These are phyloP conservation scores for Ettlia oleoabundans DNA, from an alignment of 139 green algal genomes.

Conservation along the genomic window DNA sequence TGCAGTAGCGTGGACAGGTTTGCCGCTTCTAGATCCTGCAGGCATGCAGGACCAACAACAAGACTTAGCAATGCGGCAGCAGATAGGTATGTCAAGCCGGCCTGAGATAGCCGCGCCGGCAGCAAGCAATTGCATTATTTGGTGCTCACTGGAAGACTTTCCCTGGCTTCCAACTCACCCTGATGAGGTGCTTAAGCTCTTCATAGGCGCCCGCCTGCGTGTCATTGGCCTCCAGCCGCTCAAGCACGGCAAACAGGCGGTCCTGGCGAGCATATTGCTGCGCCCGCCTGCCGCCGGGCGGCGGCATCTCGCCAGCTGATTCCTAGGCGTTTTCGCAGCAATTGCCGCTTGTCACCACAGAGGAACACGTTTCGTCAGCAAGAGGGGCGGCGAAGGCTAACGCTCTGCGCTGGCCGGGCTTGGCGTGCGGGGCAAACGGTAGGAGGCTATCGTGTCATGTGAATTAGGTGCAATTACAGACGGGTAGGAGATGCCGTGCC, in stretches of 20 bases:
- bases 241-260: conserved; percentile 1
- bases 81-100: not conserved
- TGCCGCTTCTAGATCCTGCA: conserved; percentile 5
- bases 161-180: not conserved
- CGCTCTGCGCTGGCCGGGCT: too few relatives aligned
- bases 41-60: too few relatives aligned
- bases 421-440: too few relatives aligned
- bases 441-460: too few relatives aligned
- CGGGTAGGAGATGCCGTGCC: too few relatives aligned
- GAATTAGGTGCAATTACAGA: too few relatives aligned
- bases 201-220: conserved; percentile 1
- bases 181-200: conserved; percentile 3
- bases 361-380: too few relatives aligned
- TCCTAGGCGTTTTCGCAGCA: too few relatives aligned
- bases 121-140: too few relatives aligned
- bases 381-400: too few relatives aligned
- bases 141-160: not conserved
- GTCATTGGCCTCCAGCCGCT: conserved; percentile 21
- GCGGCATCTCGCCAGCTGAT: not conserved
- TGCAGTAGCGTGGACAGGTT: conserved; percentile 24
- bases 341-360: too few relatives aligned
- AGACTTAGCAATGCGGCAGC: too few relatives aligned
- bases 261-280: conserved; percentile 15
- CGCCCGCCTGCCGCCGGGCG: not conserved
- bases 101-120: not conserved